A percentile compares a stretch with the other conserved stretches of the same genome.
Evolutionary conservation across 352 stramenopile genomes (phyloP).

Genomic region (Nothophytophthora sp.): DNA sequence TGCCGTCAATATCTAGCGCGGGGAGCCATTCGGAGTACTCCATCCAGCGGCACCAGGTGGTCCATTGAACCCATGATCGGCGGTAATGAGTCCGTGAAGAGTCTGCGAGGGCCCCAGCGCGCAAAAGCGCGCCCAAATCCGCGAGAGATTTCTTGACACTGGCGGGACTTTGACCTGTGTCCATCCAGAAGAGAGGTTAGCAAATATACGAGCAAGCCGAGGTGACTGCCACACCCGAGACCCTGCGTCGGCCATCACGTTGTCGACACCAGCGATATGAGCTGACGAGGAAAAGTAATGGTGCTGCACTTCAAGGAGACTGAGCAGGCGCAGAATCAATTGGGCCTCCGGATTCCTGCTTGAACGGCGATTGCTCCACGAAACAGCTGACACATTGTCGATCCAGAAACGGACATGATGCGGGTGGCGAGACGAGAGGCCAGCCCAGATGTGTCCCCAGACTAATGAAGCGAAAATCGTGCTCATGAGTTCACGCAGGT

Average conservation of each 20-base stretch:
- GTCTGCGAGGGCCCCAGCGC: slow-evolving; percentile 2
- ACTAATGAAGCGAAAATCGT: neutral
- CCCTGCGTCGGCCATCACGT: neutral
- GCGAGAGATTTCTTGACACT: slow-evolving; percentile 2
- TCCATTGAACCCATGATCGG: neutral
- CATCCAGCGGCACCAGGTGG: slow-evolving; percentile 3
- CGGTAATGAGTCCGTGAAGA: neutral
- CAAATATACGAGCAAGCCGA: neutral
- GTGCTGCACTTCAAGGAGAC: neutral
- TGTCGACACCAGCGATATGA: slow-evolving; percentile 3
- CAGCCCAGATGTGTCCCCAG: neutral
- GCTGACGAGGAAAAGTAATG: slow-evolving; percentile 1
- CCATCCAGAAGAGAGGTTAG: slow-evolving; percentile 1
- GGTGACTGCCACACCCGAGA: slow-evolving; percentile 2
- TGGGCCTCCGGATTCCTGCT: neutral
- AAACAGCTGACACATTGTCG: slow-evolving; percentile 4
- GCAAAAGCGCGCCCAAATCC: slow-evolving; percentile 7
- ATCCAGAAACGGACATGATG: slow-evolving; percentile 9
- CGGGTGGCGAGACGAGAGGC: no score
- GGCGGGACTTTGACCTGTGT: slow-evolving; percentile 1
- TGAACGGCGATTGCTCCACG: neutral
- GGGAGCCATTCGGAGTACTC: neutral
- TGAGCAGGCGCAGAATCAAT: neutral
- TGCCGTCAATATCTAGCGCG: neutral
- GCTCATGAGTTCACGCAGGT: slow-evolving; percentile 3